These are phyloP conservation scores for Barnettozyma vustinii DNA, from an alignment of 805 yeast species.

Conservation along the genomic window DNA sequence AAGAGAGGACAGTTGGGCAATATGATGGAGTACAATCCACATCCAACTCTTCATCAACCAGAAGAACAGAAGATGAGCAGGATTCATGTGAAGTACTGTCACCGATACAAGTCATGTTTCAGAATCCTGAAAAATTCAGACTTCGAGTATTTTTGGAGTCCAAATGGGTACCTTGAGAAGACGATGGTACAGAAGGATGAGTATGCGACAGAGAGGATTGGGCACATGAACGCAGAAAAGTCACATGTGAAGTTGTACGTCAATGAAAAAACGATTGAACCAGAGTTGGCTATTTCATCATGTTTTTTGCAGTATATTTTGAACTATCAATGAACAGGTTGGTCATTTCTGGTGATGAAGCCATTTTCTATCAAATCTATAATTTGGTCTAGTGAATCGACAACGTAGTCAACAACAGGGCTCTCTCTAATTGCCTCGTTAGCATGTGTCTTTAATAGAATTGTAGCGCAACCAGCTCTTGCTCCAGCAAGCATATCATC, in stretches of 20 bases:
- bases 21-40: conserved; percentile 4
- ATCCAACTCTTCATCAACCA: conserved; percentile 1
- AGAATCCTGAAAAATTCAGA: conserved; percentile 7
- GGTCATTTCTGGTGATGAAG: conserved; percentile 15
- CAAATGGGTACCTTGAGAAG: conserved; percentile 20
- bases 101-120: conserved; percentile 3
- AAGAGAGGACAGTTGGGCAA: conserved; percentile 2
- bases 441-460: conserved; percentile 46
- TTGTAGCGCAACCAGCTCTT: conserved; percentile 56
- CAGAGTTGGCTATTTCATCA: conserved; percentile 10
- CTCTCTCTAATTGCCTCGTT: conserved; percentile 40
- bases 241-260: conserved; percentile 6
- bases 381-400: conserved; percentile 32
- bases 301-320: conserved; percentile 13
- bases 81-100: conserved; percentile 4
- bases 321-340: not conserved
- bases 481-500: conserved; percentile 66
- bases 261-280: conserved; percentile 14
- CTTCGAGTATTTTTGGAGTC: conserved; percentile 15
- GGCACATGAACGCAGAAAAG: conserved; percentile 4
- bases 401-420: conserved; percentile 22
- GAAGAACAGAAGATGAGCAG: conserved; percentile 5
- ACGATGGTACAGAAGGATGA: conserved; percentile 1
- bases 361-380: conserved; percentile 33
- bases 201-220: conserved; percentile 14